These are phyloP conservation scores for Polysphondylium violaceum DNA, from an alignment of 78 protist species.

Conservation along the genomic window DNA sequence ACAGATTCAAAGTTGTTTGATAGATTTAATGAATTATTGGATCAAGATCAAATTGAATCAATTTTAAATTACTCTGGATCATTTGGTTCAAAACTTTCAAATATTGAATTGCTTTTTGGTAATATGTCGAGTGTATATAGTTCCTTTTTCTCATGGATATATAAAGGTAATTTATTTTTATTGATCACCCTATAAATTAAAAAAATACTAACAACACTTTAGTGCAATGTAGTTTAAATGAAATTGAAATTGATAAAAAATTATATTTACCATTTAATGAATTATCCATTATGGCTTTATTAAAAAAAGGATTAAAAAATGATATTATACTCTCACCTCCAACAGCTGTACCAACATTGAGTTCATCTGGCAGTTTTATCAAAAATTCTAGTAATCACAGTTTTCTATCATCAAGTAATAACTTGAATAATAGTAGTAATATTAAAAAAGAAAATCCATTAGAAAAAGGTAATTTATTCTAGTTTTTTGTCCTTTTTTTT, in stretches of 20 bases:
- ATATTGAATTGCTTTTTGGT: neutral
- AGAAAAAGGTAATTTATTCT: too few species aligned
- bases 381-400: neutral
- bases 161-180: neutral
- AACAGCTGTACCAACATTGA: neutral
- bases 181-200: too few species aligned
- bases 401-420: neutral
- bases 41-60: neutral
- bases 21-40: neutral
- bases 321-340: constrained; percentile 19
- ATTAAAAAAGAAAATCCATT: neutral
- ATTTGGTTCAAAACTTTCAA: constrained; percentile 25
- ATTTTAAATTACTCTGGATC: neutral
- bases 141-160: constrained; percentile 45
- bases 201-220: neutral
- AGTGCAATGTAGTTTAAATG: constrained; percentile 14
- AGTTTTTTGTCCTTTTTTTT: too few species aligned
- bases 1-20: neutral
- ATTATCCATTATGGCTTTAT: neutral
- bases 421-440: neutral
- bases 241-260: neutral
- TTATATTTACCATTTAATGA: constrained; percentile 12
- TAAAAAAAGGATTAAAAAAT: constrained; percentile 18
- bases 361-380: neutral
- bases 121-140: neutral